Percentiles rank a stretch among this genome's conserved stretches.
Evolutionary conservation across 306 rosid species (phyloP).

Genomic region (Cucurbita ficifolia): DNA sequence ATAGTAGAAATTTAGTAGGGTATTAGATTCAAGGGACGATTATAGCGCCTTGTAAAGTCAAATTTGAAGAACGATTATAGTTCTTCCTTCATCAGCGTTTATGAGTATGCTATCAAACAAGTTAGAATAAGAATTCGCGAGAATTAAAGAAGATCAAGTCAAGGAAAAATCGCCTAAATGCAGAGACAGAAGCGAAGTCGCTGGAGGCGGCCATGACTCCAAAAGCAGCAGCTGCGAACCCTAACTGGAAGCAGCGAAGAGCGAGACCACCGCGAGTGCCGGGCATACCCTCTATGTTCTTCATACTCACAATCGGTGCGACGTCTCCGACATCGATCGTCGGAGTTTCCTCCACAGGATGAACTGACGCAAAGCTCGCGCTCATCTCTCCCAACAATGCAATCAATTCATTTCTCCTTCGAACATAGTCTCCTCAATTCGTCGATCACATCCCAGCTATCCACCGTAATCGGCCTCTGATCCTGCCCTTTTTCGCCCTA

Average conservation of each 20-base stretch:
- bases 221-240: constrained; percentile 58
- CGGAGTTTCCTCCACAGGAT: constrained; percentile 52
- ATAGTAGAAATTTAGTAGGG: background rate
- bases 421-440: background rate
- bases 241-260: constrained; percentile 47
- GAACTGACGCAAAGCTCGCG: constrained; percentile 80
- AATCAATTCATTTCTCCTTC: background rate
- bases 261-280: constrained; percentile 71
- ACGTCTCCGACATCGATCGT: constrained; percentile 37
- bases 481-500: background rate
- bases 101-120: background rate
- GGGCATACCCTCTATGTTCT: constrained; percentile 82
- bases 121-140: background rate
- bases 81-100: background rate
- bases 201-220: constrained; percentile 62
- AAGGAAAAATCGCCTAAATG: constrained; percentile 44
- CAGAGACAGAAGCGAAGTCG: constrained; percentile 83
- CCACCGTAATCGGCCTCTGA: background rate
- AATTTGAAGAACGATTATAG: background rate
- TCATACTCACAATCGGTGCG: constrained; percentile 62
- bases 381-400: constrained; percentile 34
- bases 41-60: background rate
- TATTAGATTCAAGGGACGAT: background rate
- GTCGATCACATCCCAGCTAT: background rate
- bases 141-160: background rate